Base-by-base conservation (phyloP, 371 early-diverging fungal species). In the Mortierella sp. region DNA sequence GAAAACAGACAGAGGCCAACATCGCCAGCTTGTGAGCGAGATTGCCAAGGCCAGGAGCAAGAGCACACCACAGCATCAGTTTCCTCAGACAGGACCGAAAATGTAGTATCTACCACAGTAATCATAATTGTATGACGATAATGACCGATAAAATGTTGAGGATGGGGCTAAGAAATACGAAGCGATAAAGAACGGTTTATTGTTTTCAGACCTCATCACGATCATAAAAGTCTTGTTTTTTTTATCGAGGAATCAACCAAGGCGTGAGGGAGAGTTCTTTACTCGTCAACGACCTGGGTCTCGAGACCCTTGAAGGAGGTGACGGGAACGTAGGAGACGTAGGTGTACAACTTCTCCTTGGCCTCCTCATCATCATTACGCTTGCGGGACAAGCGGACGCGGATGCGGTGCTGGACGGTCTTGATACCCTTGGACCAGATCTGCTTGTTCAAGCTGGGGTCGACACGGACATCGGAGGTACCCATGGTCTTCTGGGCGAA, bases 321-420 rank as follows among this genome's bases (percentile, higher is more conserved):
- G 70, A 91, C 90, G 47, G 93, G 91, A 55, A 97, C 98, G 70
- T 83, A 87, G 78, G 92, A 84, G 62, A 95, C 96, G 64, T 87
- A 84, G 72, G 96, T 94, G 91, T 93, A 97, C 53, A 97, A 87
- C 92, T 96, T 96, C 86, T 96, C 94, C 80, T 89, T 92, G 80
- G 95, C 93, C 60, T 93, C 89, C 84, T 95, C 96, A 78, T 90
- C 94, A 66, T 97, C 98, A 86, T 95, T 95, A 82, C 96, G 91
- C 84, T 91, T 91, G 82, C 97, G 92, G 79, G 95, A 79, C 64
- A 97, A 81, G 70, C 97, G 94, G 61, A 97, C 92, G 72, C 98
- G 94, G 78, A 97, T 89, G 81, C 97, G 92, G 90, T 91, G 93
- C 78, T 94, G 93, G 47, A 95, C 92, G 63, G 88, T 84, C 91